Base-by-base conservation (phyloP, 352 stramenopile genomes). In the Phytophthora uliginosa region DNA sequence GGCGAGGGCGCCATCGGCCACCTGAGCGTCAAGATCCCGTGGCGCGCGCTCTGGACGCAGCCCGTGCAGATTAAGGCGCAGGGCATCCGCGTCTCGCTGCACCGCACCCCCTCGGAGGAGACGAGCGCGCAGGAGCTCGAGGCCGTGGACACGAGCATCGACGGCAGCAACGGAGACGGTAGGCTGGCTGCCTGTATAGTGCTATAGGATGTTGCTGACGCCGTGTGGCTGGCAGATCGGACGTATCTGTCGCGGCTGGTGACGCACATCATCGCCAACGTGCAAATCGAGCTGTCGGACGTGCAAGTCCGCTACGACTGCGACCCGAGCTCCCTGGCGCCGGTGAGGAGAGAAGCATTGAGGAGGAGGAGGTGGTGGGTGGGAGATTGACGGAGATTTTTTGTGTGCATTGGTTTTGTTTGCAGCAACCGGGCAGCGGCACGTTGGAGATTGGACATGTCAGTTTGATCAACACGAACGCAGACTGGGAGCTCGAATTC, bases 271-370 rank as follows among this genome's bases (percentile, higher is more conserved):
- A 92, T 97, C 63, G 78, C 85, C 50, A 97, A 97, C 69, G 86
- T 97, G 12, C 89, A 97, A 65, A 93, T 97, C 33, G 90, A 97
- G 60, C 70, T 95, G 24, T 80, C 79, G 40, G 86, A 95, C 62
- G 86, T 97, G 33, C 81, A 95, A 75, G 69, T 97, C 36, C 89
- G 88, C 47, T 97, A 96, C 59, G 89, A 97, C 68, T 97, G 90
- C 71, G 77, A 82, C 24, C 63, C 76, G 17, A 88, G 83, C 62
- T 91, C 86, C 10, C 67, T 83, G 28, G 79, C 85, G n/a, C 81
- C 86, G 85, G 90, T 97, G 75, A 47, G 54, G 40, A 13, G 4
- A 28, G 15, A 9, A 59, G 12, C 8, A 26, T 12, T 10, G 52
- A 45, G n/a, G 13, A 28, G 12, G 12, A 13, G 31, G 31, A 7